Conservation (phyloP, 2,329 filamentous ascomycete species). For the Trichoderma asperellum region DNA sequence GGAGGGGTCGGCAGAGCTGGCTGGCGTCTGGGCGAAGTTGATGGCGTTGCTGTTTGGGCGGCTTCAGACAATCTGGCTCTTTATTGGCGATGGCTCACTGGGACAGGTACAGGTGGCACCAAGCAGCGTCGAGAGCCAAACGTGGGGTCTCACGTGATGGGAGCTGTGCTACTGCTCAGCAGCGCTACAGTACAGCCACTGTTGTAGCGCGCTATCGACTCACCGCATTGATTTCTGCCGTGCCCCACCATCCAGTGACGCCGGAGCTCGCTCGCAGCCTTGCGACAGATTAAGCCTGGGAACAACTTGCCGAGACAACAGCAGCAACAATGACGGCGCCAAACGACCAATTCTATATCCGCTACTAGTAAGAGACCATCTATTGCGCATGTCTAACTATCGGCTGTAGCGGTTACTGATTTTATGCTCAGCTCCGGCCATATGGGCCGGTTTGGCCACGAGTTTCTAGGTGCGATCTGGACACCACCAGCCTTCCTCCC, state of each 20-base stretch:
- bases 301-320: conserved; percentile 6
- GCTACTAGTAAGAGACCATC: conserved; percentile 77
- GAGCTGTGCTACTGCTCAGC: conserved; percentile 3
- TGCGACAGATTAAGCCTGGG: conserved; percentile 20
- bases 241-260: conserved; percentile 32
- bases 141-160: conserved; percentile 40
- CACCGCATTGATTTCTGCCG: conserved; percentile 28
- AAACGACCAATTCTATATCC: conserved; percentile 88
- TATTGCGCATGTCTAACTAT: not conserved
- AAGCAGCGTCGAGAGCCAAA: conserved; percentile 35
- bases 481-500: not conserved
- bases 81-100: conserved; percentile 32
- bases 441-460: conserved; percentile 95
- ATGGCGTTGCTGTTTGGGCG: conserved; percentile 10
- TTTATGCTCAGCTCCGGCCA: conserved; percentile 77
- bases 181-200: not conserved
- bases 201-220: not conserved
- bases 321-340: conserved; percentile 61
- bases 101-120: conserved; percentile 51
- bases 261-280: conserved; percentile 17
- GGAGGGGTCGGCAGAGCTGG: conserved; percentile 41
- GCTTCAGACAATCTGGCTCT: conserved; percentile 28
- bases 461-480: conserved; percentile 76
- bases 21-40: conserved; percentile 36
- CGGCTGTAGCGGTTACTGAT: conserved; percentile 26